These are phyloP conservation scores for Cryptococcus sp. DNA, from an alignment of 1,284 basidiomycete species.

Conservation along the genomic window DNA sequence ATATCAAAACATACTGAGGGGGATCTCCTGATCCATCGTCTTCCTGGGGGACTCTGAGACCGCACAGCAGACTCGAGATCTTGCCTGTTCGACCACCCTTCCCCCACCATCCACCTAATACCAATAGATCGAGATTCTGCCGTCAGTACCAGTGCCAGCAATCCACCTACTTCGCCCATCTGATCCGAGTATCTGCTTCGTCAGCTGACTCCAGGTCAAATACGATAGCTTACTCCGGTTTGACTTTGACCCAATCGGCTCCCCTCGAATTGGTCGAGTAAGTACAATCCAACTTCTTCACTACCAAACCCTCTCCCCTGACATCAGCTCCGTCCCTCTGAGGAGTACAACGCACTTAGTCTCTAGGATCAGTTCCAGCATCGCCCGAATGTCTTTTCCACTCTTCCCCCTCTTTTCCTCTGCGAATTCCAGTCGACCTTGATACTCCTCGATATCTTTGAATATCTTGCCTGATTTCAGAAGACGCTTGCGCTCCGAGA, in stretches of 20 bases:
- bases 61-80: constrained; percentile 48
- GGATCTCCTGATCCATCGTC: constrained; percentile 56
- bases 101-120: constrained; percentile 60
- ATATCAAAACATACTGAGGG: constrained; percentile 54
- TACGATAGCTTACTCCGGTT: constrained; percentile 66
- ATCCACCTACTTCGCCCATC: constrained; percentile 31
- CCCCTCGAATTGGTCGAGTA: constrained; percentile 82
- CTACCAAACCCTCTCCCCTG: constrained; percentile 83
- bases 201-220: background rate
- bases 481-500: constrained; percentile 47
- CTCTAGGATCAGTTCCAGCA: constrained; percentile 76
- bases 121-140: constrained; percentile 81
- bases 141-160: constrained; percentile 2
- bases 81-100: constrained; percentile 48
- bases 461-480: constrained; percentile 39
- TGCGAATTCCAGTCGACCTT: constrained; percentile 74
- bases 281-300: constrained; percentile 74
- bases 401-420: constrained; percentile 66
- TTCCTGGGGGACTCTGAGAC: constrained; percentile 42
- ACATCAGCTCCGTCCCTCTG: background rate
- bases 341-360: constrained; percentile 44
- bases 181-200: constrained; percentile 25
- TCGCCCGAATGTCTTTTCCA: constrained; percentile 69
- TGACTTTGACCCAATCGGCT: constrained; percentile 90
- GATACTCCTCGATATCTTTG: constrained; percentile 48